Evolutionary conservation across 2,329 filamentous ascomycete species (phyloP), one percentile per base, ranked within the genome.

Genomic region (Fusarium palustre): DNA sequence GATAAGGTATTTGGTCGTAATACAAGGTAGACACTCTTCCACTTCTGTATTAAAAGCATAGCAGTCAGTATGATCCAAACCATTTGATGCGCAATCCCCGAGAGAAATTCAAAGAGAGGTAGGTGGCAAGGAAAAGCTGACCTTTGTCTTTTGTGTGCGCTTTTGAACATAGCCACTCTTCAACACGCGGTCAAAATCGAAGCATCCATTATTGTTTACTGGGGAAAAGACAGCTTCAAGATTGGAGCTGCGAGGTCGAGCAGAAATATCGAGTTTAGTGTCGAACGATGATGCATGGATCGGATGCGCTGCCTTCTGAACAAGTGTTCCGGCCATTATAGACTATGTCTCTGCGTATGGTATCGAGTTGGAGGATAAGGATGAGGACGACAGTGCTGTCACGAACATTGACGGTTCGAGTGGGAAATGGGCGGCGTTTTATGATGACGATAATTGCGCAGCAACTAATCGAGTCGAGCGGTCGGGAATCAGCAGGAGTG

Each of bases 171-270:
- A 91, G 62, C 95, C 94, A 59, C 91, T 90, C 82, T 97, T 98
- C 79, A 98, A 87, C 57, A 98, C 92, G 52, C 94, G 91, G 79
- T 99, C 96, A 76, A 97, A 97, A 76, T 96, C 94, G 79, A 97
- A 99, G 79, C 93, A 96, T 67, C 96, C 96, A 79, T 97, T 94
- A 79, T 97, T 91, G 77, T 95, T 97, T 69, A 98, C 93, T 7
- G 94, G 93, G 31, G 93, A 96, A 76, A 93, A 90, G 18, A 90
- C 85, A 22, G 90, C 85, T 69, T 92, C 89, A 43, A 91, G 77
- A 28, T 78, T 74, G 25, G 75, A 72, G 57, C 71, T 78, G 22
- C 71, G 70, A 30, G 74, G 68, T 43, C 73, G 68, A 22, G 71
- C 31, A 28, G 69, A 54, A 47, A 60, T 34, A n/a, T 70, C 56